These are phyloP conservation scores for Trichoderma gracile DNA, from an alignment of 2,329 filamentous ascomycete genomes.

Conservation along the genomic window DNA sequence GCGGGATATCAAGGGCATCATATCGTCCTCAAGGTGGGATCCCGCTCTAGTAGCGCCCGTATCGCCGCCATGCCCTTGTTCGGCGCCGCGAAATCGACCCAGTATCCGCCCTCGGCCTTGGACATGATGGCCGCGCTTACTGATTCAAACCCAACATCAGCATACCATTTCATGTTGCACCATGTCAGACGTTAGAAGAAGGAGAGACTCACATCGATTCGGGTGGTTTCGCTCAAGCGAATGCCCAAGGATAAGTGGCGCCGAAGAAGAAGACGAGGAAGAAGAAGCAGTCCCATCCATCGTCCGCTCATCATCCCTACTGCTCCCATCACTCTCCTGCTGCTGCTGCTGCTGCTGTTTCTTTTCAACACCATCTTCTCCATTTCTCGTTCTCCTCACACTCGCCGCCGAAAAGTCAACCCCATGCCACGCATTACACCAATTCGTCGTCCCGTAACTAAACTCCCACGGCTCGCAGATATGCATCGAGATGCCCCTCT, in stretches of 20 bases:
- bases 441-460: constrained; percentile 28
- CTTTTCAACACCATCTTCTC: neutral
- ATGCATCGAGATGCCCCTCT: constrained; percentile 16
- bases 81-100: constrained; percentile 27
- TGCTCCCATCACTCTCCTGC: neutral
- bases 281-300: neutral
- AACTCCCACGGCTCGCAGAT: constrained; percentile 29
- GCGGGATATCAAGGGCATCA: neutral
- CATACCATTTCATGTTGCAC: neutral
- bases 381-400: neutral
- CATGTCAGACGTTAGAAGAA: neutral
- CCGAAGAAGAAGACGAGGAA: neutral
- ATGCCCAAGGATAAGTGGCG: constrained; percentile 28
- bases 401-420: constrained; percentile 27
- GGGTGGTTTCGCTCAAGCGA: constrained; percentile 21
- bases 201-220: constrained; percentile 24
- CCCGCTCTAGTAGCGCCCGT: constrained; percentile 24
- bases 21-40: constrained; percentile 27
- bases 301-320: neutral
- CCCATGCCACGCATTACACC: constrained; percentile 28
- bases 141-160: neutral
- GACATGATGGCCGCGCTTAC: constrained; percentile 25
- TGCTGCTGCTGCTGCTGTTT: neutral
- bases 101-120: constrained; percentile 30
- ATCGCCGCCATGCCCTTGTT: constrained; percentile 26